Base-by-base conservation (phyloP, 768 basidiomycete genomes). In the Boletus sp. region DNA sequence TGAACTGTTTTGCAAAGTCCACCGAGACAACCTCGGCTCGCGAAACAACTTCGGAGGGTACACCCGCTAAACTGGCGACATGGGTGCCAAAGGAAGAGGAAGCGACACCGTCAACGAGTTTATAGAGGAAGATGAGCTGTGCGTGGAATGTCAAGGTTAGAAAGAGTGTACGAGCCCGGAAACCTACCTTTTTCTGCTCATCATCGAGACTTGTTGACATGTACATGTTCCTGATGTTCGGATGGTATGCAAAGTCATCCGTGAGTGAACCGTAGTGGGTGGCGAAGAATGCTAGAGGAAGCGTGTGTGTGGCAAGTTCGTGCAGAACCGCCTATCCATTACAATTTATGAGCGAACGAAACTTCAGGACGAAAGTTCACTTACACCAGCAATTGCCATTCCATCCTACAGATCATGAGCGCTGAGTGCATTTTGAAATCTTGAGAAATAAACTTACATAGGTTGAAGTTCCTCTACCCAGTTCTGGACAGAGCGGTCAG, bases 211-310 rank as follows among this genome's bases (percentile, higher is more conserved):
- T 79, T 0, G 96, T 98, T 18, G 89, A 81, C 97, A 99, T 98
- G 72, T 97, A 87, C 89, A 96, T 96, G 54, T 87, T 91, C 54
- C 92, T 80, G 62, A 98, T 90, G 66, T 95, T 97, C 1, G 92
- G 90, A 67, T 95, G 92, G 64, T 93, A 92, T 3, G 82, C 81
- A 69, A 90, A 98, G 69, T 98, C 96, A 64, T 97, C 92, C 8
- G 96, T 97, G 42, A 98, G 78, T 1, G 94, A 91, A 4, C 94
- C 94, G 63, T 98, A 99, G 73, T 99, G 97, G 0, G 97, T 99
- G 36, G 97, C 96, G 66, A 99, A 99, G 78, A 98, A 97, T 2
- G 92, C 89, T 29, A 98, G 75, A 11, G 95, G 88, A 5, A 97
- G 76, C 0, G 92, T 94, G 65, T 92, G 92, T 0, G 95, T 97